Evolutionary conservation across 2,329 filamentous ascomycete genomes (phyloP).

Genomic region (Pseudogymnoascus sp.): DNA sequence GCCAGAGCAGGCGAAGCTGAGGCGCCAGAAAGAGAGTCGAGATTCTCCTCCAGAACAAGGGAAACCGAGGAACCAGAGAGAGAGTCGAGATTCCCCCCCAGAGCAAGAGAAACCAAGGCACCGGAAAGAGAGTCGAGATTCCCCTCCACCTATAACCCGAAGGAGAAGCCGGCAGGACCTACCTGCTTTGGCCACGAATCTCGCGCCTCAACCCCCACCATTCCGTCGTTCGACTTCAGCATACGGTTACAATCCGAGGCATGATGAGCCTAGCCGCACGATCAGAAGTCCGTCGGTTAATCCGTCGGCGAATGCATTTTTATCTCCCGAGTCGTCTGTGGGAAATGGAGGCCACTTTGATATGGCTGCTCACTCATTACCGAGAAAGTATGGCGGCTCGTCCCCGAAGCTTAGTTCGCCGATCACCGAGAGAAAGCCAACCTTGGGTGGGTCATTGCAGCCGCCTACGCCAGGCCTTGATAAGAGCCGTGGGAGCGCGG

Average conservation of each 20-base stretch:
- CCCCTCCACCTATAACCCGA: slow-evolving; percentile 9
- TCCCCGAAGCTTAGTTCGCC: not conserved
- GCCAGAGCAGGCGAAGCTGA: slow-evolving; percentile 9
- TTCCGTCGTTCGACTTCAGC: slow-evolving; percentile 25
- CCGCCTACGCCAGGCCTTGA: slow-evolving; percentile 18
- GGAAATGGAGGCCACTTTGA: not conserved
- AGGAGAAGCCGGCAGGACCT: slow-evolving; percentile 25
- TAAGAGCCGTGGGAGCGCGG: slow-evolving; percentile 15
- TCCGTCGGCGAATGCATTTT: not conserved
- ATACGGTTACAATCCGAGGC: slow-evolving; percentile 15
- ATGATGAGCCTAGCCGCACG: slow-evolving; percentile 16
- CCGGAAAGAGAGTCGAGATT: not conserved
- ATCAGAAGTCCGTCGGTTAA: not conserved
- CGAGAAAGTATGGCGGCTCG: not conserved
- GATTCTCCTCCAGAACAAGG: not conserved
- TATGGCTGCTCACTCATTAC: not conserved
- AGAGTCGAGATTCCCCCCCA: not conserved
- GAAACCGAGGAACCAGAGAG: slow-evolving; percentile 9
- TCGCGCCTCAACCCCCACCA: slow-evolving; percentile 23
- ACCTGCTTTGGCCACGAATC: slow-evolving; percentile 25
- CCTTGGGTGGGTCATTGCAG: not conserved
- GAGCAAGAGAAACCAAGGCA: not conserved
- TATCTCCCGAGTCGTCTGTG: not conserved
- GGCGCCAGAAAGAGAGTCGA: not conserved
- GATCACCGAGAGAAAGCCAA: not conserved